Conservation (phyloP, 2,329 filamentous ascomycete species). For the Penicillium sp. region DNA sequence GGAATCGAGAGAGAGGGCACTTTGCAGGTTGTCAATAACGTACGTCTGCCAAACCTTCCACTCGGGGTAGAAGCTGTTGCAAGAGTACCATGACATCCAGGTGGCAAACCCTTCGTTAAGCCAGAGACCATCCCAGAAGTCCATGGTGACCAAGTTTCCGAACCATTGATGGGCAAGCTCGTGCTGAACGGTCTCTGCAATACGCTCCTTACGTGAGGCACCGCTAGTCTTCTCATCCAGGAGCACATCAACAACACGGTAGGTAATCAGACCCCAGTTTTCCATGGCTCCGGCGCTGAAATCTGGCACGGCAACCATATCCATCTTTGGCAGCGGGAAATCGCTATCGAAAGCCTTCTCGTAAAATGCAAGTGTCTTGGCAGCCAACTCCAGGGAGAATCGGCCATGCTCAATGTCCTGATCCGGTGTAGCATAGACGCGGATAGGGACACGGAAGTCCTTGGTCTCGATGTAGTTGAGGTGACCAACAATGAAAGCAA, state of each 20-base stretch:
- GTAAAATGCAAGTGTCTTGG: conserved; percentile 89
- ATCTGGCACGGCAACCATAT: conserved; percentile 94
- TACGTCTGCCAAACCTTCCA: conserved; percentile 99
- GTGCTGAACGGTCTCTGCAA: conserved; percentile 95
- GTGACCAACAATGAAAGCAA: conserved; percentile 93
- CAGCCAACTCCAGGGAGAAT: conserved; percentile 88
- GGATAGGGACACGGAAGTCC: conserved; percentile 85
- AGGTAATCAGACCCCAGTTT: conserved; percentile 97
- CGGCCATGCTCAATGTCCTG: conserved; percentile 88
- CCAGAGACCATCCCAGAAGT: conserved; percentile 98
- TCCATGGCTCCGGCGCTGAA: conserved; percentile 97
- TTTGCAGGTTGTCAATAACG: conserved; percentile 89
- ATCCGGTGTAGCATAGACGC: conserved; percentile 91
- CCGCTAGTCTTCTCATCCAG: conserved; percentile 91
- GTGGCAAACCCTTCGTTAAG: conserved; percentile 93
- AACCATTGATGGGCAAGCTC: conserved; percentile 99
- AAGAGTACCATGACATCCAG: conserved; percentile 93
- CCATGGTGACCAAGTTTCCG: conserved; percentile 96
- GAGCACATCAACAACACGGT: conserved; percentile 87
- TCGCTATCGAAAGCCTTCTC: conserved; percentile 89
- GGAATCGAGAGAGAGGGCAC: conserved; percentile 85
- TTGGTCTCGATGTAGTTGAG: conserved; percentile 93
- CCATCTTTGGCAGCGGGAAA: conserved; percentile 92
- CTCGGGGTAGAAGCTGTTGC: conserved; percentile 93
- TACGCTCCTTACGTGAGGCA: conserved; percentile 86